Conservation (phyloP, 768 basidiomycete species). For the Pulveroboletus frians region DNA sequence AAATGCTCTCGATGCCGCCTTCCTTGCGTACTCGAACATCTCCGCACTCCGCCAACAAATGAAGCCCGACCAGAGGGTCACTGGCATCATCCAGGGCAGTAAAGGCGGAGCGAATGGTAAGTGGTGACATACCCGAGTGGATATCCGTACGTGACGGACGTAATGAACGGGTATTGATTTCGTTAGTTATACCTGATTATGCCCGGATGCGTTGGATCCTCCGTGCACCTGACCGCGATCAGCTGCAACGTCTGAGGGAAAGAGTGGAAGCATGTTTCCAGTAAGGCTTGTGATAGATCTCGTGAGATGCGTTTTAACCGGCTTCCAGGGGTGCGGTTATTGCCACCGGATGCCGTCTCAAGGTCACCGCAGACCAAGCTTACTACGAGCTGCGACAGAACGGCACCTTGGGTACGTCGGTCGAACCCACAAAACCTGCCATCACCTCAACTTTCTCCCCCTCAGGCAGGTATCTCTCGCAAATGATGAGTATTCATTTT, state of each 20-base stretch:
- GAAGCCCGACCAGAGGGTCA: slow-evolving; percentile 72
- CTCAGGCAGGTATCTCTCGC: slow-evolving; percentile 51
- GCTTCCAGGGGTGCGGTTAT: slow-evolving; percentile 55
- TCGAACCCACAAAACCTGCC: neutral
- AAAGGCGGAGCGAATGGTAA: slow-evolving; percentile 67
- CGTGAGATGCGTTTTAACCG: slow-evolving; percentile 5
- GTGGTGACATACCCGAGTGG: slow-evolving; percentile 11
- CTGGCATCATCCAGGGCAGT: slow-evolving; percentile 69
- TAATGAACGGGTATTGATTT: neutral
- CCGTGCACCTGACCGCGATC: slow-evolving; percentile 59
- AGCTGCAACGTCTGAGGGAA: slow-evolving; percentile 49
- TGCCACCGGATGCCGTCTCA: slow-evolving; percentile 55
- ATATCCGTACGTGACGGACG: too few relatives aligned
- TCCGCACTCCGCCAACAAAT: slow-evolving; percentile 84
- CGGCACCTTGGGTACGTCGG: slow-evolving; percentile 42
- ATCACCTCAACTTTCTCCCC: slow-evolving; percentile 1
- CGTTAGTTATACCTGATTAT: slow-evolving; percentile 77
- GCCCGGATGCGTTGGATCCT: slow-evolving; percentile 68
- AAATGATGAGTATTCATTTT: slow-evolving; percentile 41
- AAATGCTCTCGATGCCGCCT: slow-evolving; percentile 86
- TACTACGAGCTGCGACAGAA: slow-evolving; percentile 63
- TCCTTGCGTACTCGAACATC: slow-evolving; percentile 74
- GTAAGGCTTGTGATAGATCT: slow-evolving; percentile 37
- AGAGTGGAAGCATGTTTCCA: slow-evolving; percentile 67
- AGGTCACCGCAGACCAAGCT: slow-evolving; percentile 36